A percentile compares a stretch with the other conserved stretches of the same genome.
These are phyloP conservation scores for Bathelium albidoporum DNA, from an alignment of 495 filamentous ascomycete genomes.

Conservation along the genomic window DNA sequence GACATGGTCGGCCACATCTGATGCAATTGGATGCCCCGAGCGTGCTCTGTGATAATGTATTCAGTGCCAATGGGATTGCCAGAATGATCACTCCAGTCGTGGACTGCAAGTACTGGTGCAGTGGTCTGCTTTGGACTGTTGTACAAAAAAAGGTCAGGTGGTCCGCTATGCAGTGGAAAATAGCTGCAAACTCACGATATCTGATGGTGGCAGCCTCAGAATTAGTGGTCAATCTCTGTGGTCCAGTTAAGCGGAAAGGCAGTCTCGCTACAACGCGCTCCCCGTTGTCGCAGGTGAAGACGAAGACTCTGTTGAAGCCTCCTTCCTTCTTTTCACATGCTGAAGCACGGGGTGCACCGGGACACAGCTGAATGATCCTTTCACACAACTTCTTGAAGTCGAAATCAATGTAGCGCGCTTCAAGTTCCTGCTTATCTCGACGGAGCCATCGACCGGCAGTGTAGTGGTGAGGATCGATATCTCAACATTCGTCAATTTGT, in stretches of 20 bases:
- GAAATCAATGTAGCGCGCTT: slow-evolving; percentile 32
- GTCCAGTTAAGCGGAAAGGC: slow-evolving; percentile 23
- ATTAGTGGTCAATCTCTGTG: not conserved
- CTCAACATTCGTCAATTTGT: slow-evolving; percentile 9
- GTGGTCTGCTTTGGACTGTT: not conserved
- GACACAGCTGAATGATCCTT: slow-evolving; percentile 6
- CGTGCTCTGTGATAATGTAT: not conserved
- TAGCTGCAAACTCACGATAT: not conserved
- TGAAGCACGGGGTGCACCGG: slow-evolving; percentile 21
- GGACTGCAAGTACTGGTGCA: not conserved
- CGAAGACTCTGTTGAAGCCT: slow-evolving; percentile 36
- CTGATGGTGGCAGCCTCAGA: not conserved
- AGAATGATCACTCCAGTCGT: not conserved
- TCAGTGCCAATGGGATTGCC: not conserved
- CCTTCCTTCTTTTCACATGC: slow-evolving; percentile 35
- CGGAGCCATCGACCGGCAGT: slow-evolving; percentile 37
- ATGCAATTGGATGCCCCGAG: slow-evolving; percentile 28
- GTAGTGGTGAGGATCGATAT: slow-evolving; percentile 32
- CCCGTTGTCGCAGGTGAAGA: slow-evolving; percentile 32
- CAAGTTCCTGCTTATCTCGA: slow-evolving; percentile 32
- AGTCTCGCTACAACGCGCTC: slow-evolving; percentile 31
- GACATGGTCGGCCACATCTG: slow-evolving; percentile 34
- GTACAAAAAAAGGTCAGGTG: not conserved
- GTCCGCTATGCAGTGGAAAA: not conserved
- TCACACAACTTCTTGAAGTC: slow-evolving; percentile 33